Base-by-base conservation (phyloP, 371 early-diverging fungal species). In the Gilbertella persicaria region DNA sequence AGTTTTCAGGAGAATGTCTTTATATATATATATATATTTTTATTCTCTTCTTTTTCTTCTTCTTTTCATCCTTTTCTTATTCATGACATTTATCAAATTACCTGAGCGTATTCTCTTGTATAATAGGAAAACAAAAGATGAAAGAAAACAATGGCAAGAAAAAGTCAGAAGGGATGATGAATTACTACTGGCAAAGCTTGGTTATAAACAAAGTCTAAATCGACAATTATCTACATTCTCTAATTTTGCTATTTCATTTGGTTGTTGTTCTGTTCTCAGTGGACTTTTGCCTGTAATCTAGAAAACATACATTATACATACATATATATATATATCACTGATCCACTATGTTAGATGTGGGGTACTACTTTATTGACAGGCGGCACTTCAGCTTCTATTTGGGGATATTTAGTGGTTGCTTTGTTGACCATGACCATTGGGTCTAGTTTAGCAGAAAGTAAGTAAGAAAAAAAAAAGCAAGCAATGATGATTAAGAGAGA, bases 321-420 rank as follows among this genome's bases (percentile, higher is more conserved):
- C 23, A 25, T 20, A 39, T 36, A 13, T 35, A 25, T 16, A 29
- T 39, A 35, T 14, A 25, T 24, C 23, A 25, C 9, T 9, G 6
- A 38, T 33, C 14, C 7, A 36, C 16, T 25, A 43, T 36, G 40
- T 48, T 38, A 64, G 64, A 36, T 55, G 46, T 68, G 64, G 55
- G 55, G 55, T 14, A 51, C 64, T 24, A 79, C 80, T 16, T 43
- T 86, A 46, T 52, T 67, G 29, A 67, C 75, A 5, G 87, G 87
- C 21, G 87, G 85, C 1, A 80, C 85, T 4, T 75, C 79, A 29
- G 78, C 78, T 14, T 70, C 83, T 20, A 75, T 80, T 21, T 87
- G 85, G 85, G 84, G 84, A 20, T 84, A 85, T 81, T 38, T 84
- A 23, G 38, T 79, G 16, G 83, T 81, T 17, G 75, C 78, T 8